Evolutionary conservation across 768 basidiomycete species (phyloP).

Genomic region (Podaxis rugospora): DNA sequence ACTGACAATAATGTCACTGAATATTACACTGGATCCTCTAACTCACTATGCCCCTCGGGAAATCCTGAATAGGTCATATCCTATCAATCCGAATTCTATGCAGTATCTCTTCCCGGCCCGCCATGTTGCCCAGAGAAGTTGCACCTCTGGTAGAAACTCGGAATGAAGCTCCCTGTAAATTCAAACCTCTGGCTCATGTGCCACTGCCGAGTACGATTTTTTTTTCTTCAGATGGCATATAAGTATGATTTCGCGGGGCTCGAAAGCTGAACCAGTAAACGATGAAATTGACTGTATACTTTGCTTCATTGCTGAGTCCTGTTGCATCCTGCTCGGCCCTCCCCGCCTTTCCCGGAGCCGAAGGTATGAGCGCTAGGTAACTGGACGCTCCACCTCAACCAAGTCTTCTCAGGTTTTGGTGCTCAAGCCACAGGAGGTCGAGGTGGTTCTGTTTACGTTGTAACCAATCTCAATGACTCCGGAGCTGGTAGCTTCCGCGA

Average conservation of each 20-base stretch:
- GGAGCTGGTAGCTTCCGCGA: conserved; percentile 32
- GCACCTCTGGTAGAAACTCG: conserved; percentile 1
- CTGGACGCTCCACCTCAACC: background rate
- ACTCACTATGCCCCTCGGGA: background rate
- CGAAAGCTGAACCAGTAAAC: background rate
- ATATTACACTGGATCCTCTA: background rate
- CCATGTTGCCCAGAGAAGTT: background rate
- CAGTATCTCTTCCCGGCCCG: background rate
- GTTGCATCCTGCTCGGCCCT: conserved; percentile 20
- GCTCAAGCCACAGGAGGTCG: conserved; percentile 29
- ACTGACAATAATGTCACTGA: background rate
- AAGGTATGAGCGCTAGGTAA: conserved; percentile 16
- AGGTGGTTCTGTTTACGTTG: conserved; percentile 28
- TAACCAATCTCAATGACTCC: conserved; percentile 29
- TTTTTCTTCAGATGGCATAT: background rate
- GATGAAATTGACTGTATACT: conserved; percentile 5
- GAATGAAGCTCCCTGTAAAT: background rate
- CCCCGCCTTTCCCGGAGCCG: conserved; percentile 29
- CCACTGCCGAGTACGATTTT: background rate
- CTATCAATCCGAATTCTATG: background rate
- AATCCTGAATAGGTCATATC: background rate
- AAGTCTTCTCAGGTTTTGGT: conserved; percentile 22
- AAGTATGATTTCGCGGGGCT: background rate
- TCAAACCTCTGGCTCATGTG: background rate
- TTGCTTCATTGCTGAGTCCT: conserved; percentile 10